Base-by-base conservation (phyloP, 192 early-diverging fungal species). In the Backusella australiensis region DNA sequence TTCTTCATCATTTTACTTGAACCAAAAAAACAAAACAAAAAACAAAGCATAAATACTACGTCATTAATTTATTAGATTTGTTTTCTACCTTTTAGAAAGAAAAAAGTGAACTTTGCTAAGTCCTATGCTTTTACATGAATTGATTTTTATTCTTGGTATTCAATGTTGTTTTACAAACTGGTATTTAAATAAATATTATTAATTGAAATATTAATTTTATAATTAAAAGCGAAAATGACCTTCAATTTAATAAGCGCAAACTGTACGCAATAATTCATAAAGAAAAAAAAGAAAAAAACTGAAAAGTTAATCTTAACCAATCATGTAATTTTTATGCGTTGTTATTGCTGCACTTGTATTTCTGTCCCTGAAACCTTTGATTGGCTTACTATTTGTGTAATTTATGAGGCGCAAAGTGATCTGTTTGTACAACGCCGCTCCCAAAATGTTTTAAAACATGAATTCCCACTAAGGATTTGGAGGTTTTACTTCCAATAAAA, bases 221-320 rank as follows among this genome's bases (percentile, higher is more conserved):
- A 49, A 49, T 49, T 6, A n/a, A 19, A 19, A 49, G 1, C 15
- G 1, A n/a, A n/a, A 49, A 19, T 6, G 19, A 17, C 15, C 46
- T 49, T 49, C 5, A 17, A 6, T n/a, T 49, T n/a, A 26, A 63
- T 63, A 63, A 63, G 56, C 21, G 26, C 56, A 26, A 39, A 39
- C 56, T 59, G 7, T 3, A 59, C 23, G n/a, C 6, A 26, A 29
- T 63, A 63, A 29, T 23, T 63, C 12, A 26, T 11, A 63, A 26
- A 63, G 56, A 63, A 63, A 63, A 49, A 63, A 63, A 63, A 63
- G 56, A 63, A 63, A 59, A 29, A 8, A n/a, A 56, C n/a, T 56
- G n/a, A 21, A 9, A 56, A 63, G 56, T 63, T 11, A 63, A 29
- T 59, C 56, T 26, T 26, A 59, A 59, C 56, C 56, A 59, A 59